phyloP scores from a whole-genome alignment of 1,139 yeast species.

The Protomyces macrosporus region DNA sequence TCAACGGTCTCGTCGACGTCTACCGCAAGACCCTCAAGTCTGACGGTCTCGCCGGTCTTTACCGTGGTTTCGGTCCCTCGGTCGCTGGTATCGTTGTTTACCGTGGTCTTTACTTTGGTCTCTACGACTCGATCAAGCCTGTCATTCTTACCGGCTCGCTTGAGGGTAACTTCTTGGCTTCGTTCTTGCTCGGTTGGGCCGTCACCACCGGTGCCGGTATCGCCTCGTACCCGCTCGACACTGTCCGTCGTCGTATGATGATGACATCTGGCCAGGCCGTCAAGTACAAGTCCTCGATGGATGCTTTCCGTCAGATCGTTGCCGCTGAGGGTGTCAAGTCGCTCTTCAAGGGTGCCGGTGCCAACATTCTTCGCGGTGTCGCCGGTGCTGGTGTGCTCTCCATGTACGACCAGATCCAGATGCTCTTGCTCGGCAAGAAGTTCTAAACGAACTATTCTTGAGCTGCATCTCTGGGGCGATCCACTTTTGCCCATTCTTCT shows the following conservation, averaged over 20 bases:
- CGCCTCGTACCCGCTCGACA: slow-evolving; percentile 75
- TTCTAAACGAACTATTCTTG: not conserved
- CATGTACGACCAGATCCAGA: slow-evolving; percentile 71
- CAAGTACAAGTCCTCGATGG: slow-evolving; percentile 69
- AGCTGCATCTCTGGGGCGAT: not conserved
- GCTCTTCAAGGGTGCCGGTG: slow-evolving; percentile 82
- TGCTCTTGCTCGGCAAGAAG: slow-evolving; percentile 61
- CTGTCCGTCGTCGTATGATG: slow-evolving; percentile 85
- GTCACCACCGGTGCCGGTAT: slow-evolving; percentile 76
- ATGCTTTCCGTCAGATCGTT: slow-evolving; percentile 65
- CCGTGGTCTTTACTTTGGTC: slow-evolving; percentile 82
- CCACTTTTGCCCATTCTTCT: not conserved
- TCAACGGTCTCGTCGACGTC: slow-evolving; percentile 71
- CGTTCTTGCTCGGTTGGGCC: slow-evolving; percentile 73
- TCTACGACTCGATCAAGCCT: slow-evolving; percentile 74
- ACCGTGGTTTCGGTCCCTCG: slow-evolving; percentile 81
- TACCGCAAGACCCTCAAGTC: slow-evolving; percentile 70
- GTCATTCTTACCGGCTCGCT: slow-evolving; percentile 66
- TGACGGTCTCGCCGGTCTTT: slow-evolving; percentile 74
- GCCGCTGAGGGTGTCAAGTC: slow-evolving; percentile 67
- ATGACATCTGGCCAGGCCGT: slow-evolving; percentile 79
- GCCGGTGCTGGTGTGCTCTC: slow-evolving; percentile 86
- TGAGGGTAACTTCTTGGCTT: slow-evolving; percentile 66
- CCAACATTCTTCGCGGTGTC: slow-evolving; percentile 81
- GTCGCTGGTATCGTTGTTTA: slow-evolving; percentile 73